Percentiles rank a stretch among this genome's conserved stretches.
These are phyloP conservation scores for Thymus quinquecostatus DNA, from an alignment of 257 asterid genomes.

Conservation along the genomic window DNA sequence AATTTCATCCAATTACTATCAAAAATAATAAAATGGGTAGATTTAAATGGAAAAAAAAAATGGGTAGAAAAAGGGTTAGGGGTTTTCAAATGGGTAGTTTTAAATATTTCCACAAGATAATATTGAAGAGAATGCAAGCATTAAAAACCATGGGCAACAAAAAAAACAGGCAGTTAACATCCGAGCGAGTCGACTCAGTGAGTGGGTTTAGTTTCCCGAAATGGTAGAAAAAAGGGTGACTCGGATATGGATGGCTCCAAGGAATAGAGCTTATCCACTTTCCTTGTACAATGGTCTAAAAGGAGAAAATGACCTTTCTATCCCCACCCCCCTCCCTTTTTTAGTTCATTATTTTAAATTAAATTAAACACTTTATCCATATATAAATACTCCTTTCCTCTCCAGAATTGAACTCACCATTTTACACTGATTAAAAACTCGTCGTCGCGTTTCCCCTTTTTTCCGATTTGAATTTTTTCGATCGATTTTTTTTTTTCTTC, in stretches of 20 bases:
- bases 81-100: too few species aligned
- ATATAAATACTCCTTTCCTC: not conserved
- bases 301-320: constrained; percentile 22
- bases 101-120: too few species aligned
- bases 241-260: constrained; percentile 59
- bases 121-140: not conserved
- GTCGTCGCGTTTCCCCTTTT: not conserved
- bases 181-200: too few species aligned
- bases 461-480: not conserved
- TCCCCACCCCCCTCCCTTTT: constrained; percentile 27
- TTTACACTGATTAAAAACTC: not conserved
- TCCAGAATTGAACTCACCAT: not conserved
- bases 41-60: too few species aligned
- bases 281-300: constrained; percentile 26
- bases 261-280: constrained; percentile 41
- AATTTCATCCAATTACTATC: too few species aligned
- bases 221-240: constrained; percentile 44
- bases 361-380: too few species aligned
- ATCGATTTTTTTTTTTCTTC: not conserved
- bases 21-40: too few species aligned
- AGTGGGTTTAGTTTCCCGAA: constrained; percentile 22
- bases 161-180: too few species aligned
- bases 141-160: not conserved
- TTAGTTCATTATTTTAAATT: not conserved
- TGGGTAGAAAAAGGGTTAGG: too few species aligned